A percentile compares a stretch with the other conserved stretches of the same genome.
phyloP scores from a whole-genome alignment of 768 basidiomycete species.

The Pleurotus cornucopiae region DNA sequence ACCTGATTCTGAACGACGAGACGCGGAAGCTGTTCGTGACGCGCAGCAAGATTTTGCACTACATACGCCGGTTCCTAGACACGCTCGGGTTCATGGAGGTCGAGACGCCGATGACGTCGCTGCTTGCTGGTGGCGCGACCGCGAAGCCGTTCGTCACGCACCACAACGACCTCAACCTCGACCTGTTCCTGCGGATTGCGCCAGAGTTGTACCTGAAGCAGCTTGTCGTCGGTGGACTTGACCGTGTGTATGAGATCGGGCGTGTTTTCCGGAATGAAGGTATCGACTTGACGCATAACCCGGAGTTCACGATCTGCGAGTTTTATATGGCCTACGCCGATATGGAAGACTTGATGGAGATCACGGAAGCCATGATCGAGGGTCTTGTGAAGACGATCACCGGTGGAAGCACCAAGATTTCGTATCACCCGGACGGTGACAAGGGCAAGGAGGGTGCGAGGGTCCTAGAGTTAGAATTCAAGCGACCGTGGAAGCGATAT shows the following conservation, averaged over 20 bases:
- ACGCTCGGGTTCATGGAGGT: conserved; percentile 94
- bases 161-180: conserved; percentile 96
- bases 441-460: conserved; percentile 62
- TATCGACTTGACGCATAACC: conserved; percentile 98
- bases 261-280: conserved; percentile 98
- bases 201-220: conserved; percentile 98
- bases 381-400: conserved; percentile 88
- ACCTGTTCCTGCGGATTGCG: conserved; percentile 94
- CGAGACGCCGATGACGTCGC: conserved; percentile 97
- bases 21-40: conserved; percentile 90
- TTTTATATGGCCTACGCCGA: conserved; percentile 99
- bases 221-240: conserved; percentile 93
- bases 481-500: conserved; percentile 95
- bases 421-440: conserved; percentile 93
- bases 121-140: conserved; percentile 95
- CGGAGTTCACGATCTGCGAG: conserved; percentile 99
- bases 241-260: conserved; percentile 98
- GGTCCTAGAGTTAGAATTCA: conserved; percentile 77
- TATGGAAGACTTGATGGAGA: conserved; percentile 97
- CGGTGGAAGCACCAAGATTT: conserved; percentile 72
- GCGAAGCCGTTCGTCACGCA: conserved; percentile 99
- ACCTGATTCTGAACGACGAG: conserved; percentile 90
- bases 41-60: conserved; percentile 87
- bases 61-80: conserved; percentile 88
- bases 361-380: conserved; percentile 88